These are phyloP conservation scores for Cyclotella atomus DNA, from an alignment of 108 stramenopile species.

Conservation along the genomic window DNA sequence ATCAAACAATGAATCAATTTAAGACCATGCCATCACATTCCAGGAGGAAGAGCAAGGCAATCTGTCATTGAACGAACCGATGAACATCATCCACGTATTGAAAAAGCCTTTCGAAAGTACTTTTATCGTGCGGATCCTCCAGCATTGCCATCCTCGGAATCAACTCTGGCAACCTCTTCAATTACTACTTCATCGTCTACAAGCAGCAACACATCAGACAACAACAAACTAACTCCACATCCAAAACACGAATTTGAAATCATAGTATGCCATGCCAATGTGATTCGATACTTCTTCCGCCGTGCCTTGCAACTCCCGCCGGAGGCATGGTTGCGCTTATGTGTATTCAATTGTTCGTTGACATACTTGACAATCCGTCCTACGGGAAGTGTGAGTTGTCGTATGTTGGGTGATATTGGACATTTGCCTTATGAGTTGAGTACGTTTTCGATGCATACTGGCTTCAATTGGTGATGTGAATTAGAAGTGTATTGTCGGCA, in stretches of 20 bases:
- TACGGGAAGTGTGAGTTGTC: constrained; percentile 85
- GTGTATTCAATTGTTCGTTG: constrained; percentile 90
- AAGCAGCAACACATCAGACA: constrained; percentile 27
- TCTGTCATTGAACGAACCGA: constrained; percentile 65
- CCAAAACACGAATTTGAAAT: constrained; percentile 90
- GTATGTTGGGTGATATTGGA: constrained; percentile 90
- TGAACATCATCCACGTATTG: constrained; percentile 81
- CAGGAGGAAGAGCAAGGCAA: constrained; percentile 63
- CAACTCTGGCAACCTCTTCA: constrained; percentile 7
- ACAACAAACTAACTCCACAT: constrained; percentile 15
- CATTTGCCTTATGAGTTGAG: constrained; percentile 69
- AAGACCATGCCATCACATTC: constrained; percentile 76
- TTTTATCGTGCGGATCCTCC: constrained; percentile 76
- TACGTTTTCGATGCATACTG: constrained; percentile 80
- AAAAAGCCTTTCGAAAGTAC: constrained; percentile 85
- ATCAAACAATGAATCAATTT: background rate
- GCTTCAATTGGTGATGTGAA: constrained; percentile 92
- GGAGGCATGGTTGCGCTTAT: constrained; percentile 90
- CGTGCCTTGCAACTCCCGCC: constrained; percentile 93
- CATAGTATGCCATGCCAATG: constrained; percentile 94
- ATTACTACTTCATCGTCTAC: background rate
- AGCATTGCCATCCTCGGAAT: constrained; percentile 15
- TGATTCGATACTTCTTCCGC: constrained; percentile 94
- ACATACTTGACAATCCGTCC: constrained; percentile 87
- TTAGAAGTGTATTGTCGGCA: too few relatives aligned